phyloP scores from a whole-genome alignment of 2,329 filamentous ascomycete species.

The Mycosphaerella arachidis region DNA sequence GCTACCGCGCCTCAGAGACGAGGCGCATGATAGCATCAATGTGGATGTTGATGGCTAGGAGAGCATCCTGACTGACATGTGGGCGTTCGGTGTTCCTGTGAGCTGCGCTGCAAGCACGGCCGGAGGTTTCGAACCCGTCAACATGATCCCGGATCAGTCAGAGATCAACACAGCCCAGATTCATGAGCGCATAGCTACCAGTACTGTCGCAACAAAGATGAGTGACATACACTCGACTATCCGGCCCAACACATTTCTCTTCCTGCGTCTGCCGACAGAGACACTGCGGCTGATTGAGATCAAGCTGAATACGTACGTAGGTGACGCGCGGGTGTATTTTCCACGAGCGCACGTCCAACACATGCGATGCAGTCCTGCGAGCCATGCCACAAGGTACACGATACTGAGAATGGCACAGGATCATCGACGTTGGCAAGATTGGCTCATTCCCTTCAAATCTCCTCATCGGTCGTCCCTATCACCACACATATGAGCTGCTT shows the following conservation, averaged over 20 bases:
- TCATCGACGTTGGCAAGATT: conserved; percentile 86
- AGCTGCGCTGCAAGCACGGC: not conserved
- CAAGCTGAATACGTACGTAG: conserved; percentile 60
- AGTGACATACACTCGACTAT: conserved; percentile 43
- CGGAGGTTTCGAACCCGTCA: not conserved
- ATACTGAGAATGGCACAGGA: conserved; percentile 50
- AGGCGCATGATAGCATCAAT: conserved; percentile 10
- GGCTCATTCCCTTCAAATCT: conserved; percentile 85
- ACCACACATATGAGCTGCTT: conserved; percentile 84
- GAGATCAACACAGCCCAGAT: not conserved
- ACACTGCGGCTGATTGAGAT: conserved; percentile 55
- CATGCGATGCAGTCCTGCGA: conserved; percentile 28
- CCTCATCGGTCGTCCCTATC: conserved; percentile 83
- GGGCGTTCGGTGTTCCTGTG: not conserved
- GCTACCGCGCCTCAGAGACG: conserved; percentile 3
- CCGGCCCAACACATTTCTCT: conserved; percentile 49
- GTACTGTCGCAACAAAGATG: conserved; percentile 9
- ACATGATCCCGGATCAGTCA: not conserved
- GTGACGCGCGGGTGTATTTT: not conserved
- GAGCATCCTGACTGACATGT: not conserved
- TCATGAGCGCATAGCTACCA: not conserved
- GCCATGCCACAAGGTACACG: conserved; percentile 18
- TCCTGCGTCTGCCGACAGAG: conserved; percentile 56
- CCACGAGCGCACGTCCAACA: conserved; percentile 18
- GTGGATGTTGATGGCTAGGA: not conserved